These are phyloP conservation scores for Globisporangium spinosum DNA, from an alignment of 352 stramenopile species.

Conservation along the genomic window DNA sequence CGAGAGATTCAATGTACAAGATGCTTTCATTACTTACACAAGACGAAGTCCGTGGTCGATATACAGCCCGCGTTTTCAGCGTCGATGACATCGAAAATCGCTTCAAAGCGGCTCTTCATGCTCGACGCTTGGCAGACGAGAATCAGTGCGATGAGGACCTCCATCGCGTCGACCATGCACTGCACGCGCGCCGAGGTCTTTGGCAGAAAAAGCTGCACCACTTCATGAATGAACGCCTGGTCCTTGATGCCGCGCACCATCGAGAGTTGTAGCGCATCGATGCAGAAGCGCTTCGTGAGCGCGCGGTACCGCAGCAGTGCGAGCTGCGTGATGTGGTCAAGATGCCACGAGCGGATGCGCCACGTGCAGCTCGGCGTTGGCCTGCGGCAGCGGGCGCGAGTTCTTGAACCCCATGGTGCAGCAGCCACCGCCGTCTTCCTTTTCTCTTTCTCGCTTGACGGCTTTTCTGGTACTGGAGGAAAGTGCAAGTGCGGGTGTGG, in stretches of 20 bases:
- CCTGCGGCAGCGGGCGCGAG: slow-evolving; percentile 46
- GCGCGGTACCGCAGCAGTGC: slow-evolving; percentile 47
- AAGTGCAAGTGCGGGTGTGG: background rate
- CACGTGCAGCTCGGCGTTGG: slow-evolving; percentile 39
- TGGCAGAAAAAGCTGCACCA: slow-evolving; percentile 52
- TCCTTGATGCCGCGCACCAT: slow-evolving; percentile 51
- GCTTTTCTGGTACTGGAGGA: background rate
- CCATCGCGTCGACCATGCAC: slow-evolving; percentile 69
- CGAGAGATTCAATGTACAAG: background rate
- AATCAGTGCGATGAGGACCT: slow-evolving; percentile 56
- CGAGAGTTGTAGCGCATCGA: slow-evolving; percentile 53
- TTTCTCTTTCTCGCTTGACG: background rate
- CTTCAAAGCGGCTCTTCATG: slow-evolving; percentile 61
- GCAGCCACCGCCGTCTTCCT: background rate
- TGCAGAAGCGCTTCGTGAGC: slow-evolving; percentile 52
- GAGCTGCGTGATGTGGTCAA: slow-evolving; percentile 45
- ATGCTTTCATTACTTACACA: slow-evolving; percentile 26
- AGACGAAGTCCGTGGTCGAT: slow-evolving; percentile 39
- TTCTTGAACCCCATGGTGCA: slow-evolving; percentile 50
- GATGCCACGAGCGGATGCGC: slow-evolving; percentile 55
- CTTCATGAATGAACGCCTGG: slow-evolving; percentile 36
- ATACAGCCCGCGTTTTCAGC: slow-evolving; percentile 30
- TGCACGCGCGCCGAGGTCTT: slow-evolving; percentile 51
- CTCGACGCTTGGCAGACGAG: slow-evolving; percentile 59
- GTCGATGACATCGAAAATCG: slow-evolving; percentile 64